Evolutionary conservation across 2,329 filamentous ascomycete genomes (phyloP).

Genomic region (Thelonectria discophora): DNA sequence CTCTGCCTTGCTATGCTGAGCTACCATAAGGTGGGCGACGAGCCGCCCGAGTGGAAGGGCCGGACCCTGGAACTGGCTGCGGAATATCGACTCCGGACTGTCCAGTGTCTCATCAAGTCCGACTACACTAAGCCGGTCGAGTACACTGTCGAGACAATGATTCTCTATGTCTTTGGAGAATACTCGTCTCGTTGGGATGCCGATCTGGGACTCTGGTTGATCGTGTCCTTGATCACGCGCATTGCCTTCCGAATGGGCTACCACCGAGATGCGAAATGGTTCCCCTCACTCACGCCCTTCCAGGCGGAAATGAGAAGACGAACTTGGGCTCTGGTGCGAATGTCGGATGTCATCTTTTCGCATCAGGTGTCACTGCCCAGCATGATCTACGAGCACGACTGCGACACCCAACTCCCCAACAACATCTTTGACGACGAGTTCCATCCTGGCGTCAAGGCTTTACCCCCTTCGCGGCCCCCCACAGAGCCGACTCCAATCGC

Average conservation of each 20-base stretch:
- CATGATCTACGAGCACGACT: conserved; percentile 79
- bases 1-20: conserved; percentile 81
- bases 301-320: conserved; percentile 76
- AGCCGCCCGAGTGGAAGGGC: conserved; percentile 81
- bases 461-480: conserved; percentile 73
- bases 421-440: conserved; percentile 88
- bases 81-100: conserved; percentile 75
- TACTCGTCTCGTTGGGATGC: conserved; percentile 78
- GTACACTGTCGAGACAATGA: conserved; percentile 80
- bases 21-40: conserved; percentile 81
- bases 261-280: conserved; percentile 80
- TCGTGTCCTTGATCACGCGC: conserved; percentile 64
- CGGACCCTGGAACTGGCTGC: conserved; percentile 66
- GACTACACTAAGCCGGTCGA: conserved; percentile 80
- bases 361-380: conserved; percentile 73
- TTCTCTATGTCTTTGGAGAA: conserved; percentile 80
- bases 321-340: conserved; percentile 75
- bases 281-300: conserved; percentile 75
- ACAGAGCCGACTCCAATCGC: conserved; percentile 79
- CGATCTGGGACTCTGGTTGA: conserved; percentile 72
- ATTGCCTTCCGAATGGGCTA: conserved; percentile 76
- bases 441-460: conserved; percentile 69
- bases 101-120: conserved; percentile 78
- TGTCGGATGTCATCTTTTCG: conserved; percentile 80
- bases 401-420: conserved; percentile 76